phyloP scores from a whole-genome alignment of 192 early-diverging fungal genomes.

The Dissophora ornata region DNA sequence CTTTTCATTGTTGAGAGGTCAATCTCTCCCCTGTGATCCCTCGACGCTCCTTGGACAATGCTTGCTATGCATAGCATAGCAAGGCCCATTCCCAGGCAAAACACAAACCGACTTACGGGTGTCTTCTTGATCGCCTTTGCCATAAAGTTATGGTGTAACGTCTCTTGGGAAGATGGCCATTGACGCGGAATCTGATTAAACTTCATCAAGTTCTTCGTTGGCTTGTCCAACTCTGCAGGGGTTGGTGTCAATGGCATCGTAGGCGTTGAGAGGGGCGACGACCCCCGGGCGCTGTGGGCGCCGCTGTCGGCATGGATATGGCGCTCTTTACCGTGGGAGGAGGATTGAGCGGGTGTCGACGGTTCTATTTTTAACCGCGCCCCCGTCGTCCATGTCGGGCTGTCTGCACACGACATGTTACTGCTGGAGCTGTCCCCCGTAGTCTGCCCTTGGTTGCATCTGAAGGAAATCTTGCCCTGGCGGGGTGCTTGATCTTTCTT shows the following conservation, averaged over 20 bases:
- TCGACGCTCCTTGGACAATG: too few species aligned
- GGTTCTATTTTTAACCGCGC: constrained; percentile 40
- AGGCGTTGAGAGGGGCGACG: constrained; percentile 13
- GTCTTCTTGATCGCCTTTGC: constrained; percentile 26
- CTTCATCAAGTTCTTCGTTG: constrained; percentile 47
- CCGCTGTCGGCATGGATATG: background rate
- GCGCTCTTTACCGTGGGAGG: background rate
- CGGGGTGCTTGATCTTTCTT: too few species aligned
- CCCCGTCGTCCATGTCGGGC: constrained; percentile 10
- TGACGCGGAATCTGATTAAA: constrained; percentile 52
- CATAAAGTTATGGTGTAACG: constrained; percentile 38
- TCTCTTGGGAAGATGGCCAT: constrained; percentile 52
- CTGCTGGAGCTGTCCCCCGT: constrained; percentile 11
- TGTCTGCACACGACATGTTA: constrained; percentile 28
- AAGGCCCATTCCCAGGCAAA: too few species aligned
- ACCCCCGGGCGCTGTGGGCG: constrained; percentile 13
- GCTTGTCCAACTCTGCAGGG: constrained; percentile 44
- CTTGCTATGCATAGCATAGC: background rate
- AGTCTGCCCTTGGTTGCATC: constrained; percentile 4
- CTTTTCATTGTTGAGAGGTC: too few species aligned
- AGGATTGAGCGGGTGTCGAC: constrained; percentile 22
- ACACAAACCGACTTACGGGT: constrained; percentile 22
- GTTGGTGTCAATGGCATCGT: constrained; percentile 29
- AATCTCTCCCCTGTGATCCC: background rate
- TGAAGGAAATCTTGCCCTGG: background rate